These are phyloP conservation scores for Diaporthe batatas DNA, from an alignment of 2,329 filamentous ascomycete species.

Conservation along the genomic window DNA sequence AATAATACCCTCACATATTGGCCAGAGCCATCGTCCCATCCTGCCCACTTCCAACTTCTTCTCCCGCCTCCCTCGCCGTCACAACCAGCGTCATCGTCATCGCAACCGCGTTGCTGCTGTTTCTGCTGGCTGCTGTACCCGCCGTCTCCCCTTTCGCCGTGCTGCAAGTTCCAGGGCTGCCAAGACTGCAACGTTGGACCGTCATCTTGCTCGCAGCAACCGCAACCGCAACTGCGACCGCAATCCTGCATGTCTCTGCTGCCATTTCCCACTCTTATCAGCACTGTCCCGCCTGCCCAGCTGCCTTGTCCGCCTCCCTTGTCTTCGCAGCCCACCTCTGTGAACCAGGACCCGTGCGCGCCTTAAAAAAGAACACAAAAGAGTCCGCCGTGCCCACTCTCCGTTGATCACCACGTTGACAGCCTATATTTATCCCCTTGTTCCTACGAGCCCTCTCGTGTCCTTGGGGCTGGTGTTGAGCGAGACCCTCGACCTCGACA, in stretches of 20 bases:
- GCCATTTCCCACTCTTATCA: slow-evolving; percentile 34
- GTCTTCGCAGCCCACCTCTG: slow-evolving; percentile 25
- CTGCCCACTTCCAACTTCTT: slow-evolving; percentile 17
- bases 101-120: slow-evolving; percentile 11
- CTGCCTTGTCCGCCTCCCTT: slow-evolving; percentile 16
- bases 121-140: not conserved
- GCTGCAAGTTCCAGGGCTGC: slow-evolving; percentile 33
- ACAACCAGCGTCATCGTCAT: slow-evolving; percentile 8
- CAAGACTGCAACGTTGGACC: slow-evolving; percentile 42
- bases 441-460: not conserved
- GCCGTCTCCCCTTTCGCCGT: not conserved
- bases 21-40: slow-evolving; percentile 36
- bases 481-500: slow-evolving; percentile 1
- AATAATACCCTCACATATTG: slow-evolving; percentile 41
- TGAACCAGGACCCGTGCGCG: slow-evolving; percentile 20
- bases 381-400: slow-evolving; percentile 27
- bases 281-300: slow-evolving; percentile 25
- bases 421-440: slow-evolving; percentile 11
- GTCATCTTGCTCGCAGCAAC: slow-evolving; percentile 34
- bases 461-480: slow-evolving; percentile 6
- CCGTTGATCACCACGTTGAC: slow-evolving; percentile 21
- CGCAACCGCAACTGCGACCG: slow-evolving; percentile 4
- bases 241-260: slow-evolving; percentile 20
- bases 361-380: slow-evolving; percentile 32
- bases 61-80: slow-evolving; percentile 4